Conservation (phyloP, 192 early-diverging fungal species). For the Fimicolochytrium jonesii region DNA sequence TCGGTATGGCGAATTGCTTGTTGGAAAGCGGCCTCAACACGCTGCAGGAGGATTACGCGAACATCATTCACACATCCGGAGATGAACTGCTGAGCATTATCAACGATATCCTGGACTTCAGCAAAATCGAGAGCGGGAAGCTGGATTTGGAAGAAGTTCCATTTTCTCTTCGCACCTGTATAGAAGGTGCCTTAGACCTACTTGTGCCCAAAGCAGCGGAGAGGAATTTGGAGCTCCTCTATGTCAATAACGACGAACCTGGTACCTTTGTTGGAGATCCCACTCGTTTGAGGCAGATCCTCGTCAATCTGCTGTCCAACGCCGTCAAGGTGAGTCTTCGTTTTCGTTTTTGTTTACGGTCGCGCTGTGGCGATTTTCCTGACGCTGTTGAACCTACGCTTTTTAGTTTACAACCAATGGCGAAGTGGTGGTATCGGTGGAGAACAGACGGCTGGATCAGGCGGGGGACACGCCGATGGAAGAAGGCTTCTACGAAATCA, state of each 20-base stretch:
- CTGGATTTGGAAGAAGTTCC: slow-evolving; percentile 4
- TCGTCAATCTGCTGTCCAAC: slow-evolving; percentile 48
- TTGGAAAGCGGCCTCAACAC: slow-evolving; percentile 1
- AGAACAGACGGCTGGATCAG: neutral
- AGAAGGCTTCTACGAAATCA: neutral
- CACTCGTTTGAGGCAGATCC: slow-evolving; percentile 10
- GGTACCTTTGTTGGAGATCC: slow-evolving; percentile 11
- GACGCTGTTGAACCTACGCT: no score
- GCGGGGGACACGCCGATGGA: neutral
- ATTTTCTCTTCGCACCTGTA: neutral
- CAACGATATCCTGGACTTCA: slow-evolving; percentile 20
- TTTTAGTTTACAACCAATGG: slow-evolving; percentile 2
- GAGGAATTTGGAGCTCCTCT: slow-evolving; percentile 1
- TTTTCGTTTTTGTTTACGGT: no score
- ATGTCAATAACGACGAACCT: neutral
- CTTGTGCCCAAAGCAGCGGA: slow-evolving; percentile 3
- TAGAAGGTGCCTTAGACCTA: slow-evolving; percentile 5
- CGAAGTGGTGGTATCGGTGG: slow-evolving; percentile 3
- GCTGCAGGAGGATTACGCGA: slow-evolving; percentile 1
- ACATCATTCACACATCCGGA: slow-evolving; percentile 5
- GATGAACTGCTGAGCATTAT: slow-evolving; percentile 6
- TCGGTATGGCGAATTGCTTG: slow-evolving; percentile 14
- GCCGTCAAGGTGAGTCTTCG: no score
- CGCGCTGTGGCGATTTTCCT: no score
- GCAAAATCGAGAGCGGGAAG: slow-evolving; percentile 15